Evolutionary conservation across 495 filamentous ascomycete genomes (phyloP).

Genomic region (Lasiosphaeris hirsuta): DNA sequence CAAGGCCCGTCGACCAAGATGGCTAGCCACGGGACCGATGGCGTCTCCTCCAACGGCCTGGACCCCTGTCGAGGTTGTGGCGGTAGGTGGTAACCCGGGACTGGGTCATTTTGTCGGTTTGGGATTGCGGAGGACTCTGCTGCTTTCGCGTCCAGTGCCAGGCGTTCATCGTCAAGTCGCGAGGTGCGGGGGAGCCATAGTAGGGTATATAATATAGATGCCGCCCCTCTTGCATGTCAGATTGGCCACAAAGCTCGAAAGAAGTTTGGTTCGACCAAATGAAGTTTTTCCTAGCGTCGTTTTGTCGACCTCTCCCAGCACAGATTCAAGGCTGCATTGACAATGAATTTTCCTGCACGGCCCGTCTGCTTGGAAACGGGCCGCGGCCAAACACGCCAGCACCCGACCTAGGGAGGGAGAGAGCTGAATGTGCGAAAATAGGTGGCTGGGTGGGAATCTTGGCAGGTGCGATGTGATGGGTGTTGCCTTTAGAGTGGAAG

Average conservation of each 20-base stretch:
- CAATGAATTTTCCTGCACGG: too few relatives aligned
- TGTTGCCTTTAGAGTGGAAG: too few relatives aligned
- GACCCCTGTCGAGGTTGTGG: constrained; percentile 7
- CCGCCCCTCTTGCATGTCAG: not conserved
- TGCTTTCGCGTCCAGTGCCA: not conserved
- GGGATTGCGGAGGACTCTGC: constrained; percentile 6
- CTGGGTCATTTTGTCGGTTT: constrained; percentile 3
- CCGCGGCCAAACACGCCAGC: too few relatives aligned
- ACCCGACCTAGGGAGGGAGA: too few relatives aligned
- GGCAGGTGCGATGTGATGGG: too few relatives aligned
- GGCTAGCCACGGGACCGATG: not conserved
- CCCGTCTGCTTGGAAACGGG: too few relatives aligned
- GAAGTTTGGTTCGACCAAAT: constrained; percentile 9
- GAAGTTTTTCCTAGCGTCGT: constrained; percentile 7
- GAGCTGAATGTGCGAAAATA: too few relatives aligned
- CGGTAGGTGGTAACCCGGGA: constrained; percentile 15
- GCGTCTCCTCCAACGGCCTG: not conserved
- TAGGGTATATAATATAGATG: constrained; percentile 5
- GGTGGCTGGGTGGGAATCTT: too few relatives aligned
- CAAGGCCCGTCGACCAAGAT: not conserved
- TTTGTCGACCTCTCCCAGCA: not conserved
- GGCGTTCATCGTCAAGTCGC: not conserved
- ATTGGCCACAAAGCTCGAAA: not conserved
- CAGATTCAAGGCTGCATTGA: constrained; percentile 3
- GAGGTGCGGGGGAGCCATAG: not conserved